Evolutionary conservation across 2,329 filamentous ascomycete genomes (phyloP).

Genomic region (Chlorencoelia australis): DNA sequence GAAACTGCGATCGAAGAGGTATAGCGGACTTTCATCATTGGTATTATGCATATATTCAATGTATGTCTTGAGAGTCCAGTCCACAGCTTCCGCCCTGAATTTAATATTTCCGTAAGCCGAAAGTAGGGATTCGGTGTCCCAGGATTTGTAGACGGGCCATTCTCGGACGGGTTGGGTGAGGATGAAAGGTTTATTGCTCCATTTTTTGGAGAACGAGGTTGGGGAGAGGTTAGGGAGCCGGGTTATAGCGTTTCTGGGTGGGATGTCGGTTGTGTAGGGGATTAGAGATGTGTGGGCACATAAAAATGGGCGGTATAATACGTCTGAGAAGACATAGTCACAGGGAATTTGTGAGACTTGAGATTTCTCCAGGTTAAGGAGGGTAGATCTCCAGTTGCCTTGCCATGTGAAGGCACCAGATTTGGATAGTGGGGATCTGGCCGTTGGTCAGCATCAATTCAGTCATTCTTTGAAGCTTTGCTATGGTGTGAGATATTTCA

Average conservation of each 20-base stretch:
- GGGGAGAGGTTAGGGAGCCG: slow-evolving; percentile 59
- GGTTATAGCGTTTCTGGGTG: slow-evolving; percentile 59
- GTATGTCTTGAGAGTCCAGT: slow-evolving; percentile 81
- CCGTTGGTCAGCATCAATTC: slow-evolving; percentile 8
- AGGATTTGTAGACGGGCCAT: slow-evolving; percentile 70
- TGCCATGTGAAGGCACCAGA: slow-evolving; percentile 46
- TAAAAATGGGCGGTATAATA: slow-evolving; percentile 79
- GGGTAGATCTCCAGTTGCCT: slow-evolving; percentile 76
- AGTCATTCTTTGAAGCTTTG: too few relatives aligned
- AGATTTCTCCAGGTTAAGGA: slow-evolving; percentile 46
- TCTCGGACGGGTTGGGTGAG: slow-evolving; percentile 69
- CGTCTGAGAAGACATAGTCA: slow-evolving; percentile 76
- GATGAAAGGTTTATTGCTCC: slow-evolving; percentile 78
- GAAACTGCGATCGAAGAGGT: slow-evolving; percentile 83
- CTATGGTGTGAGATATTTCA: too few relatives aligned
- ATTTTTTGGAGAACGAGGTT: slow-evolving; percentile 62
- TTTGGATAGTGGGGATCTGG: slow-evolving; percentile 21
- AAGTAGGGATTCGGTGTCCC: slow-evolving; percentile 61
- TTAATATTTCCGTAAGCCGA: slow-evolving; percentile 52
- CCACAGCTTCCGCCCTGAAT: slow-evolving; percentile 86
- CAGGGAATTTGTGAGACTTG: slow-evolving; percentile 56
- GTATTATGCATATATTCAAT: slow-evolving; percentile 71
- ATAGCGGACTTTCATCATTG: slow-evolving; percentile 78
- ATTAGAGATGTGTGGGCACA: slow-evolving; percentile 67
- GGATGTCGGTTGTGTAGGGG: slow-evolving; percentile 62